Evolutionary conservation across 371 early-diverging fungal species (phyloP), one percentile per base, ranked within the genome.

Genomic region (Lichtheimia corymbifera): DNA sequence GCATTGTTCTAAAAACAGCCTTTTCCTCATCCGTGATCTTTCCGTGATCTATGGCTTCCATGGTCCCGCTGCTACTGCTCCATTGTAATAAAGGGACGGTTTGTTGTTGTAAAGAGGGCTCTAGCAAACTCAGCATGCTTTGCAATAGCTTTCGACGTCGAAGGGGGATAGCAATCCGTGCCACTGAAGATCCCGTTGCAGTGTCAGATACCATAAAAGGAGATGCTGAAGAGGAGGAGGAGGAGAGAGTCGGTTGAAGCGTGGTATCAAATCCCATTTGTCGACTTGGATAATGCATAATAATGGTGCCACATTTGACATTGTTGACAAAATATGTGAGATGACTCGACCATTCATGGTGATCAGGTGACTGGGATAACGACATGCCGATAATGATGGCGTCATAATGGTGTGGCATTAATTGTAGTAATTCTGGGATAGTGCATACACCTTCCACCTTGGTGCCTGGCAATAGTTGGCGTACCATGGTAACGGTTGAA

Each of bases 61-160:
- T n/a, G 25, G n/a, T 15, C 1, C 5, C 18, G 22, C 1, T 22
- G 22, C 22, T 22, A 22, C 22, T 22, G 22, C 22, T 22, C 22
- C 22, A 22, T 22, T 28, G 27, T 27, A 13, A 30, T 28, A 30
- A 28, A 17, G 27, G 53, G 35, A 53, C 5, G 17, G 15, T 53
- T n/a, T 27, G 53, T 35, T 15, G 53, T 6, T 27, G 53, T 30
- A 35, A 17, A 0, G 53, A 15, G 13, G 35, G 53, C 20, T 12
- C 30, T 4, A 53, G 24, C 30, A 28, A 30, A 30, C 35, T 35
- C 27, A 53, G 9, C 18, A 78, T 73, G 0, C 73, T 64, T n/a
- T 66, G 70, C 35, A 80, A 40, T 5, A 84, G 49, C 50, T 84
- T 84, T 4, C 73, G 55, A n/a, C 84, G 79, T 13, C 84, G 67